A percentile compares a stretch with the other conserved stretches of the same genome.
phyloP scores from a whole-genome alignment of 768 basidiomycete species.

The Vararia minispora region DNA sequence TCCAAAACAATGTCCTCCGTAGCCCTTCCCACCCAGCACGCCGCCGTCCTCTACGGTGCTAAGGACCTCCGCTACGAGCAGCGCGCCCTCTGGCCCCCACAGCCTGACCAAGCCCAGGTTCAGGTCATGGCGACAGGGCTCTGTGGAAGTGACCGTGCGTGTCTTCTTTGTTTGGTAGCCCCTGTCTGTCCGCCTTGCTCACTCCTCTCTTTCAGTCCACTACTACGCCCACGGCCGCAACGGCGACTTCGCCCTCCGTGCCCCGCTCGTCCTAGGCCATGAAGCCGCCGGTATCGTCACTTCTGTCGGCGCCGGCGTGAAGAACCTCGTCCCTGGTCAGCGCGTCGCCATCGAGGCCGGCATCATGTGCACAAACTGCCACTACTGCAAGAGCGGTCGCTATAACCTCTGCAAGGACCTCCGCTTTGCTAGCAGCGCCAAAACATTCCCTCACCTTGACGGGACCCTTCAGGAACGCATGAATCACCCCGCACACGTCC shows the following conservation, averaged over 20 bases:
- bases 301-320: conserved; percentile 67
- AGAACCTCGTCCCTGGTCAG: conserved; percentile 58
- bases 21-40: conserved; percentile 45
- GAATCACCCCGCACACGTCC: conserved; percentile 79
- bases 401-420: conserved; percentile 91
- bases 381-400: conserved; percentile 58
- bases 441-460: conserved; percentile 87
- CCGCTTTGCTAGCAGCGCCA: conserved; percentile 84
- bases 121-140: conserved; percentile 76
- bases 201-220: conserved; percentile 48
- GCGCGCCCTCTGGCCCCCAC: conserved; percentile 63
- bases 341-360: conserved; percentile 93
- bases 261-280: conserved; percentile 87
- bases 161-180: background rate
- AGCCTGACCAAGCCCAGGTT: conserved; percentile 67
- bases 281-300: conserved; percentile 85
- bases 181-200: background rate
- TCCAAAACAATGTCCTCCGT: conserved; percentile 35
- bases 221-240: conserved; percentile 87
- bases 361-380: conserved; percentile 72
- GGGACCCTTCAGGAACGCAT: conserved; percentile 82
- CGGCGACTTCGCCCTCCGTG: conserved; percentile 80
- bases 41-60: conserved; percentile 76
- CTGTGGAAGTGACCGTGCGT: conserved; percentile 76
- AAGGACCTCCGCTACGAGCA: conserved; percentile 75